Evolutionary conservation across 768 basidiomycete species (phyloP).

Genomic region (Daedaleopsis sinensis): DNA sequence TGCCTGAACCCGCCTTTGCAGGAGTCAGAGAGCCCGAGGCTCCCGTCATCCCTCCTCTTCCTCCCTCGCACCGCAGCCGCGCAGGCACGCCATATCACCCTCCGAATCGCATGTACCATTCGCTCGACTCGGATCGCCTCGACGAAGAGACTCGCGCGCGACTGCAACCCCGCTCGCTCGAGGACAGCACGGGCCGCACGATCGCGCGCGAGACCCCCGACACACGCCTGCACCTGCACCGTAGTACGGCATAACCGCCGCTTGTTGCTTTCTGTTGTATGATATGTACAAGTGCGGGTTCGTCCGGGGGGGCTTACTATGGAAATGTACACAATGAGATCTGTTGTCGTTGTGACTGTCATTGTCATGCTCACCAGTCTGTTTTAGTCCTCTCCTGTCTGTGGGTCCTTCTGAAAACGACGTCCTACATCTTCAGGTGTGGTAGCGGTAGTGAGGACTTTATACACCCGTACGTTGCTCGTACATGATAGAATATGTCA

Average conservation of each 20-base stretch:
- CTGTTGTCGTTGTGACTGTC: too few relatives aligned
- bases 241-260: slow-evolving; percentile 9
- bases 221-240: slow-evolving; percentile 13
- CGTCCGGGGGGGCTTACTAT: too few relatives aligned
- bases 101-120: neutral
- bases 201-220: slow-evolving; percentile 6
- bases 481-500: too few relatives aligned
- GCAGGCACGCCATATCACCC: slow-evolving; percentile 14
- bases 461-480: too few relatives aligned
- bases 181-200: slow-evolving; percentile 25
- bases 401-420: too few relatives aligned
- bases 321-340: too few relatives aligned
- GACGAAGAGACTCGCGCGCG: slow-evolving; percentile 9
- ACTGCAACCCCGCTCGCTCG: slow-evolving; percentile 21
- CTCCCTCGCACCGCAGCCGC: slow-evolving; percentile 3
- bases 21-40: slow-evolving; percentile 1
- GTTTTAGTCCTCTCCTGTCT: too few relatives aligned
- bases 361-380: too few relatives aligned
- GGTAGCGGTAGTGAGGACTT: too few relatives aligned
- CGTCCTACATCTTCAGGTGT: too few relatives aligned
- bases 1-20: slow-evolving; percentile 16
- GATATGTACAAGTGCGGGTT: too few relatives aligned
- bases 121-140: slow-evolving; percentile 10
- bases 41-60: slow-evolving; percentile 23
- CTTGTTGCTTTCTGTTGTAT: too few relatives aligned